Evolutionary conservation across 805 yeast species (phyloP), one percentile per base, ranked within the genome.

Genomic region (Pichia nakasei): DNA sequence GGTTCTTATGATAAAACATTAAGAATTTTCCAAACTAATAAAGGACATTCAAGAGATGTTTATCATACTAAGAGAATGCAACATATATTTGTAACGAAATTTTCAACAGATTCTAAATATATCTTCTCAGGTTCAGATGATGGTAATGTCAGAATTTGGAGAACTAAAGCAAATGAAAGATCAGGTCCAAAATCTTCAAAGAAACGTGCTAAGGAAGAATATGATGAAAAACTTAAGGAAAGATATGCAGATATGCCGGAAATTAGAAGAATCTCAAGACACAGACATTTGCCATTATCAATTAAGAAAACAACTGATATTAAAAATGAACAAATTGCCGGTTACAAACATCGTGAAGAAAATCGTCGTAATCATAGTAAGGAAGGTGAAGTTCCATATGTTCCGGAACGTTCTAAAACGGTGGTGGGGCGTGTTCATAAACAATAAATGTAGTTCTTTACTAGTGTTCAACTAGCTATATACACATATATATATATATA

Each of bases 1-100:
- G 97, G 96, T 17, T 85, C 96, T 0, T 93, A 91, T 61, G 99
- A 93, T 64, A 85, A 87, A 57, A 87, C 97, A 1, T 75, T 93
- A 26, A 73, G 99, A 53, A 79, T 93, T 18, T 93, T 67, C 65
- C 78, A 79, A 42, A 47, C 56, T 37, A 48, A 61, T 39, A 85
- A 83, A 50, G 97, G 98, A 32, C 97, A 91, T 63, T 85, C 96
- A 6, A 73, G 97, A 49, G 99, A 93, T 57, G 75, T 94, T 37
- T 93, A 93, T 62, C 98, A 93, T 58, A 93, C 98, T 13, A 88
- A 87, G 68, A 77, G 99, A 60, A 93, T 93, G 99, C 99, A 93
- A 67, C 82, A 91, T 47, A 85, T 93, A 11, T 86, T 88, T 64
- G 75, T 84, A 45, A 86, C 82, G 35, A 80, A 81, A 51, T 94